Conservation (phyloP, 192 early-diverging fungal genomes). For the Spizellomyces punctatus region DNA sequence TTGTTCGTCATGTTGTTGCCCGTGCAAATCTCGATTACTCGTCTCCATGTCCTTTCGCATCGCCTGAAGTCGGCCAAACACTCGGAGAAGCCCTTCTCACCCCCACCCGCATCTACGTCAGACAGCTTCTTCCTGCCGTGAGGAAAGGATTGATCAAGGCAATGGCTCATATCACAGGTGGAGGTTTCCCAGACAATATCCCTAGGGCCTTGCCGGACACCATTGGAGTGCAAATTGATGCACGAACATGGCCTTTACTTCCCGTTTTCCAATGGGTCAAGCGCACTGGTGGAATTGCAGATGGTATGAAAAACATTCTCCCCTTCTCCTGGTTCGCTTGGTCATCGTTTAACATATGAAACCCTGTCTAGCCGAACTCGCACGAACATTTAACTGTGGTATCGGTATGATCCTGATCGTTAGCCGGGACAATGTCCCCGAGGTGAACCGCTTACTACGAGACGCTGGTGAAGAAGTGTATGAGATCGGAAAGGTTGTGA, state of each 20-base stretch:
- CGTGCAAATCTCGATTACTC: slow-evolving; percentile 72
- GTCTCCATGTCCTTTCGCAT: slow-evolving; percentile 82
- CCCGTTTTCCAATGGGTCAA: slow-evolving; percentile 97
- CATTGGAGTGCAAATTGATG: slow-evolving; percentile 83
- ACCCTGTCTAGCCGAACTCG: slow-evolving; percentile 74
- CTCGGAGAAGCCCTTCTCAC: slow-evolving; percentile 86
- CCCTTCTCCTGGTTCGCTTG: neutral
- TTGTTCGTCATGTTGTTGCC: slow-evolving; percentile 85
- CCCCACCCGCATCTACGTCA: slow-evolving; percentile 96
- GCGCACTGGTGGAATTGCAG: slow-evolving; percentile 74
- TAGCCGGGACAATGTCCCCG: slow-evolving; percentile 58
- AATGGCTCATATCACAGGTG: slow-evolving; percentile 98
- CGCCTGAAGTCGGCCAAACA: slow-evolving; percentile 45
- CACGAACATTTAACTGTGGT: slow-evolving; percentile 98
- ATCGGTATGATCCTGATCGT: slow-evolving; percentile 97
- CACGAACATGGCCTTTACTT: slow-evolving; percentile 76
- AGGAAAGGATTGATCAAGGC: slow-evolving; percentile 80
- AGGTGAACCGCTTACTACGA: slow-evolving; percentile 60
- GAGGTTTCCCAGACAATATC: slow-evolving; percentile 98
- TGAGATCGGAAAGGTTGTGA: slow-evolving; percentile 67
- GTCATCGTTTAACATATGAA: neutral
- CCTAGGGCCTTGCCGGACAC: slow-evolving; percentile 89
- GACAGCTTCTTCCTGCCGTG: slow-evolving; percentile 83
- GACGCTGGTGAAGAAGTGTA: slow-evolving; percentile 69
- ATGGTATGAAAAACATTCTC: slow-evolving; percentile 37